Evolutionary conservation across 108 stramenopile species (phyloP).

Genomic region (Cyclotella sp.): DNA sequence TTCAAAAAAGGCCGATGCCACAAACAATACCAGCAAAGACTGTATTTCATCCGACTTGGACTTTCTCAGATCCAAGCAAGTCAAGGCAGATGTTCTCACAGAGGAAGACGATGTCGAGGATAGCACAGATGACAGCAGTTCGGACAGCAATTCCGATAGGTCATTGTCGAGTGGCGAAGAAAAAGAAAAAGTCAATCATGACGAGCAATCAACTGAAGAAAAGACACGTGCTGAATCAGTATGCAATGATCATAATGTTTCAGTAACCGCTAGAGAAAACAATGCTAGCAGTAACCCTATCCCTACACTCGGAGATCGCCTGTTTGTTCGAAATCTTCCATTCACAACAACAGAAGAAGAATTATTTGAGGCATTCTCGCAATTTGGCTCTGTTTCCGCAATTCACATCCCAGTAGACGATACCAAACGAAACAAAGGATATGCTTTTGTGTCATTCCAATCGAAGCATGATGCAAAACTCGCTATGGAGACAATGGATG

Average conservation of each 20-base stretch:
- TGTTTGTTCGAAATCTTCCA: constrained; percentile 96
- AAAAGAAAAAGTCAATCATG: constrained; percentile 20
- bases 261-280: background rate
- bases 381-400: constrained; percentile 75
- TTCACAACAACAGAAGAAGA: constrained; percentile 94
- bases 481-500: constrained; percentile 73
- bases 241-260: background rate
- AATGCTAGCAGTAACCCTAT: constrained; percentile 12
- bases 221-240: background rate
- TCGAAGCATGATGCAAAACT: constrained; percentile 57
- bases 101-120: constrained; percentile 59
- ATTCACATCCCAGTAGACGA: constrained; percentile 97
- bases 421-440: constrained; percentile 90
- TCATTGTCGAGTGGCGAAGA: constrained; percentile 29
- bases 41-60: constrained; percentile 66
- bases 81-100: constrained; percentile 60
- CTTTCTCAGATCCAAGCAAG: constrained; percentile 82
- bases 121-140: constrained; percentile 20
- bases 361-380: constrained; percentile 77
- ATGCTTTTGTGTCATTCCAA: constrained; percentile 91
- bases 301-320: constrained; percentile 52
- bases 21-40: constrained; percentile 13
- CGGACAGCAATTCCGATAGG: constrained; percentile 33
- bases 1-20: constrained; percentile 15
- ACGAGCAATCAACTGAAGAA: constrained; percentile 3